phyloP scores from a whole-genome alignment of 371 early-diverging fungal genomes.

The Blakeslea trispora region DNA sequence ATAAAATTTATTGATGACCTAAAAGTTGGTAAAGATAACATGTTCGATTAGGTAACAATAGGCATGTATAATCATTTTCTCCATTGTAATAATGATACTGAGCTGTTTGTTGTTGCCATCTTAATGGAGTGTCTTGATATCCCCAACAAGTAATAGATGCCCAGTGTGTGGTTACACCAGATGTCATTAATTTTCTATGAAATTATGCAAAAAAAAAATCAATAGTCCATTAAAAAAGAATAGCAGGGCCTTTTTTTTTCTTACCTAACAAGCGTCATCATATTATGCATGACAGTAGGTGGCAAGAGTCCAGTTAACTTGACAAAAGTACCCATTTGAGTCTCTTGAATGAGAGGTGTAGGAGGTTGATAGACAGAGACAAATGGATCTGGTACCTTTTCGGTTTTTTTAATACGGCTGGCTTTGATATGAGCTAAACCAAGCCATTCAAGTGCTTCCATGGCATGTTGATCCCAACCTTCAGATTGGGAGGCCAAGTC shows the following conservation, averaged over 20 bases:
- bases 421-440: conserved; percentile 59
- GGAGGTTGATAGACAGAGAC: conserved; percentile 56
- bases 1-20: conserved; percentile 21
- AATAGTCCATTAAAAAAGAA: too few relatives aligned
- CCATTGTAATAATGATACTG: conserved; percentile 60
- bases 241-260: not conserved
- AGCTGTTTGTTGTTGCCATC: conserved; percentile 53
- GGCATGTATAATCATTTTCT: conserved; percentile 63
- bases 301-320: conserved; percentile 44
- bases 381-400: conserved; percentile 38
- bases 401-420: conserved; percentile 35
- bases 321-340: conserved; percentile 28
- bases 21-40: conserved; percentile 23
- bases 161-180: conserved; percentile 46
- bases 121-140: conserved; percentile 65
- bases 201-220: not conserved
- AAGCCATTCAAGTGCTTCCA: conserved; percentile 64
- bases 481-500: conserved; percentile 18
- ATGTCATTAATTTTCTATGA: conserved; percentile 33
- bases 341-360: conserved; percentile 14
- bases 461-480: conserved; percentile 37
- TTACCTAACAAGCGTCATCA: conserved; percentile 40
- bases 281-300: conserved; percentile 28
- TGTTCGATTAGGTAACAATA: conserved; percentile 38
- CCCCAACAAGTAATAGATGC: conserved; percentile 64